Percentiles rank a stretch among this genome's conserved stretches.
Evolutionary conservation across 202 grass and related monocot species (phyloP).

Genomic region (Bolboschoenoplectus hybrid): DNA sequence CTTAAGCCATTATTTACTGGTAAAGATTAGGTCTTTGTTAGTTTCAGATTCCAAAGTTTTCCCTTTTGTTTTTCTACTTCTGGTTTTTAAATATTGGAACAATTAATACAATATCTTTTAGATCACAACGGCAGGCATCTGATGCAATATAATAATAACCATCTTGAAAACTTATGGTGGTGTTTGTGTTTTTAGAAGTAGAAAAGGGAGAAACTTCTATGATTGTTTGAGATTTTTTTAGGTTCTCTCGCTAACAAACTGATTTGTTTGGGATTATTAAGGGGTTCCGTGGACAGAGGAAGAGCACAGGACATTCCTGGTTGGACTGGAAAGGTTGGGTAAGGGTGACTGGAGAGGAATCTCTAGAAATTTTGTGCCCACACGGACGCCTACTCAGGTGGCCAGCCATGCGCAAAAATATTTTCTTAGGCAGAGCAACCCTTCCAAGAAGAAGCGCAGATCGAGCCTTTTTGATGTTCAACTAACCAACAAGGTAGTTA

Average conservation of each 20-base stretch:
- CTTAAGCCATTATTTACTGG: constrained; percentile 14
- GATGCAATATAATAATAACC: neutral
- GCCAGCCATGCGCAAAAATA: constrained; percentile 87
- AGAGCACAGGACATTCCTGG: constrained; percentile 83
- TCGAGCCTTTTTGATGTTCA: constrained; percentile 80
- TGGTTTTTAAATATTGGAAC: neutral
- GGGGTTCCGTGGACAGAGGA: constrained; percentile 82
- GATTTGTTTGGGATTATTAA: constrained; percentile 26
- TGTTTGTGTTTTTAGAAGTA: neutral
- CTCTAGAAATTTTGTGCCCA: constrained; percentile 70
- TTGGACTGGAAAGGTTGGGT: constrained; percentile 61
- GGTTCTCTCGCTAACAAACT: neutral
- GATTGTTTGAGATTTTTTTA: constrained; percentile 1
- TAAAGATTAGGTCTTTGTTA: constrained; percentile 23
- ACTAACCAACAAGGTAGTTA: constrained; percentile 9
- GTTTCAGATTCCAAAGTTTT: neutral
- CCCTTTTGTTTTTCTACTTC: neutral
- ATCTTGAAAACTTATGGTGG: neutral
- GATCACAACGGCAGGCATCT: neutral
- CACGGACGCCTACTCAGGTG: constrained; percentile 76
- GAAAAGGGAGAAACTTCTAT: neutral
- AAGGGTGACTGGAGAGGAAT: constrained; percentile 88
- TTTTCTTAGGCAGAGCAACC: constrained; percentile 75
- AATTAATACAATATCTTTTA: neutral
- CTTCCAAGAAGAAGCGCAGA: constrained; percentile 76